Evolutionary conservation across 225 moss, liverwort and hornwort species (phyloP).

Genomic region (Ulota crispa): DNA sequence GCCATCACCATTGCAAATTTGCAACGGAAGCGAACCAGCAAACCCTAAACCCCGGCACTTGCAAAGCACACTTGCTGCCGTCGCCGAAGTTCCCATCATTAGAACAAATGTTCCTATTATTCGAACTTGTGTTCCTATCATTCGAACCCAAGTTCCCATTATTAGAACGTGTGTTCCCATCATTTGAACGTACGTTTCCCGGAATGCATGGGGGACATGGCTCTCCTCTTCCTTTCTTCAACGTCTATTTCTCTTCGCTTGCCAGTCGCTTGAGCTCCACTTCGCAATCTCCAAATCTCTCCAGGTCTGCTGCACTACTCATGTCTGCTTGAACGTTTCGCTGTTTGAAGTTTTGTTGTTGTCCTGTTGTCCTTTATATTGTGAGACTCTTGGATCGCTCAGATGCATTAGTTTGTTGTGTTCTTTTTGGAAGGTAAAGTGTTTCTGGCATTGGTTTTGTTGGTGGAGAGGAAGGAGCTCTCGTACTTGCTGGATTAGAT

Average conservation of each 20-base stretch:
- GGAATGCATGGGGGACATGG: background rate
- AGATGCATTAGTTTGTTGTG: background rate
- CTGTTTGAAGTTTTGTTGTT: background rate
- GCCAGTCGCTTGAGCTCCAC: background rate
- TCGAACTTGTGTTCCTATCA: too few species aligned
- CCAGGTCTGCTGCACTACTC: background rate
- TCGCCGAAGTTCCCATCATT: slow-evolving; percentile 23
- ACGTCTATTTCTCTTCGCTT: slow-evolving; percentile 18
- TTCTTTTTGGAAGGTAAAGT: background rate
- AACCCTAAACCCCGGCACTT: slow-evolving; percentile 39
- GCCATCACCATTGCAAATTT: background rate
- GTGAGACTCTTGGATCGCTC: background rate
- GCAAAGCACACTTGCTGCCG: background rate
- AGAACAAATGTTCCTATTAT: too few species aligned
- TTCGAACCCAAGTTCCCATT: too few species aligned
- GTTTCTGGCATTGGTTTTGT: background rate
- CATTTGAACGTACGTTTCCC: slow-evolving; percentile 14
- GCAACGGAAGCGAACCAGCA: background rate
- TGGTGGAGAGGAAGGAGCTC: background rate
- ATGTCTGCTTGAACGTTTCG: background rate
- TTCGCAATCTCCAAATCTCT: background rate
- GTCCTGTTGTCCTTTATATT: background rate
- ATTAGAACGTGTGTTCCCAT: too few species aligned
- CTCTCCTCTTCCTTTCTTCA: background rate
- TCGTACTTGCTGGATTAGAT: background rate